These are phyloP conservation scores for Geranium brycei DNA, from an alignment of 345 rosid species.

Conservation along the genomic window DNA sequence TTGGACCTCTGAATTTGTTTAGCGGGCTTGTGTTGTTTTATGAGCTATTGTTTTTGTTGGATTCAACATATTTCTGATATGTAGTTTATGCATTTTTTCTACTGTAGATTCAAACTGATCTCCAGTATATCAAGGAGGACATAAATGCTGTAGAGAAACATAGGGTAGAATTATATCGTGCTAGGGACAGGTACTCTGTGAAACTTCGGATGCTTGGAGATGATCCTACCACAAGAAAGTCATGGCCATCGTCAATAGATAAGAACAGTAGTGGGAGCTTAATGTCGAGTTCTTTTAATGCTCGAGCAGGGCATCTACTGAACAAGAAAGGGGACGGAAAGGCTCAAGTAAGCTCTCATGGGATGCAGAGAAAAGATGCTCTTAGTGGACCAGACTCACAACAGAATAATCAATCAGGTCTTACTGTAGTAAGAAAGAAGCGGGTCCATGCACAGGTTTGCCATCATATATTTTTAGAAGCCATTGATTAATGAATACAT, in stretches of 20 bases:
- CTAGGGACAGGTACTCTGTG: constrained; percentile 66
- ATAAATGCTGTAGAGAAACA: constrained; percentile 79
- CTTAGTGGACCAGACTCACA: constrained; percentile 62
- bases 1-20: too few species aligned
- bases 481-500: constrained; percentile 1
- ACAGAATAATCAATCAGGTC: constrained; percentile 52
- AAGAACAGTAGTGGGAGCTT: constrained; percentile 33
- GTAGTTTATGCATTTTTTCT: constrained; percentile 1
- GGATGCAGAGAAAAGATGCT: constrained; percentile 57
- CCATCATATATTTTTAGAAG: constrained; percentile 6
- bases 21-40: background rate
- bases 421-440: constrained; percentile 65
- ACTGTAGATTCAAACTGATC: constrained; percentile 69
- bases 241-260: constrained; percentile 47
- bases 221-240: constrained; percentile 48
- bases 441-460: constrained; percentile 86
- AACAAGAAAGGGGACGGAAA: constrained; percentile 59
- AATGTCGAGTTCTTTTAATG: constrained; percentile 38
- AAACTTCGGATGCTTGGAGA: constrained; percentile 83
- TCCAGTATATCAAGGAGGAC: constrained; percentile 81
- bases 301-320: constrained; percentile 45
- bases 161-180: constrained; percentile 69
- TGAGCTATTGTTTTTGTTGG: background rate
- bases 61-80: background rate
- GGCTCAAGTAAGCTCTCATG: constrained; percentile 54